These are phyloP conservation scores for Nicotiana attenuata DNA, from an alignment of 257 asterid genomes.

Conservation along the genomic window DNA sequence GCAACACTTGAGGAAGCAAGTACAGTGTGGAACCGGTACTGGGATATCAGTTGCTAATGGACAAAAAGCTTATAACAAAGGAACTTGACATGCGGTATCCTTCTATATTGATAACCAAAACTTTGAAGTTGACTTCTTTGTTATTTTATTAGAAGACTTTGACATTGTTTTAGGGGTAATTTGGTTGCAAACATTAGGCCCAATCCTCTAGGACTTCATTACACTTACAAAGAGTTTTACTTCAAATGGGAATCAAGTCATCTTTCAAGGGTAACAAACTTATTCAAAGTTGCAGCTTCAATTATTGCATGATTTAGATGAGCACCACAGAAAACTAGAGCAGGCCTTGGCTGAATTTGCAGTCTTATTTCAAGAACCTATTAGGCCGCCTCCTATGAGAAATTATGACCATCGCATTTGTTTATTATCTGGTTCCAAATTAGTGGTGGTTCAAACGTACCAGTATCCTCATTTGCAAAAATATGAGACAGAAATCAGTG, in stretches of 20 bases:
- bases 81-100: neutral
- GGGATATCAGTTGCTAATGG: neutral
- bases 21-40: neutral
- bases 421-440: neutral
- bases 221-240: neutral
- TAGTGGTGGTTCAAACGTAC: neutral
- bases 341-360: neutral
- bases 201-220: neutral
- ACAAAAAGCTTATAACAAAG: neutral
- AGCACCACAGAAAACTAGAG: neutral
- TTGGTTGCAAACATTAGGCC: too few relatives aligned
- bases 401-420: neutral
- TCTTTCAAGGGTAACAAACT: neutral
- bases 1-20: neutral
- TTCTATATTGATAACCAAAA: too few relatives aligned
- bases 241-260: neutral
- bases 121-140: too few relatives aligned
- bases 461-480: neutral
- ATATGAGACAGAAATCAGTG: neutral
- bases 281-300: neutral
- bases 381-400: neutral
- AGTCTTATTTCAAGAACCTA: neutral
- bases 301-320: too few relatives aligned
- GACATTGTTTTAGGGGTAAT: too few relatives aligned
- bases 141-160: too few relatives aligned